Evolutionary conservation across 2,329 filamentous ascomycete species (phyloP).

Genomic region (Cladorrhinum sp.): DNA sequence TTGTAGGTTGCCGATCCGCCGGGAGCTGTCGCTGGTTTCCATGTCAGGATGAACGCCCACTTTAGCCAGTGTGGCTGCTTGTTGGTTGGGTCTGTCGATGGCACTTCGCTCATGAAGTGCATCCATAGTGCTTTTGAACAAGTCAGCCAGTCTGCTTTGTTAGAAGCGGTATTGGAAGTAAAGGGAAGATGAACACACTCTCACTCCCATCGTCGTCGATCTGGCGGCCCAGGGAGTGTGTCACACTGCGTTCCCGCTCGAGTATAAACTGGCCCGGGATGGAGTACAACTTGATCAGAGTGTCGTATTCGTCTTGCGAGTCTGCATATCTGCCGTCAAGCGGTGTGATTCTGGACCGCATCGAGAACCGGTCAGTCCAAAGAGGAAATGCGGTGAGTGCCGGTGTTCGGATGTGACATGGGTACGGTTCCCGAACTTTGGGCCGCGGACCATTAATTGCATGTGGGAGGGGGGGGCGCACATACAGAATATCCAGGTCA

Average conservation of each 20-base stretch:
- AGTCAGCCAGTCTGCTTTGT: not conserved
- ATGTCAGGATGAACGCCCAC: slow-evolving; percentile 2
- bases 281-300: not conserved
- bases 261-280: slow-evolving; percentile 9
- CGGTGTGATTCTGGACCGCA: not conserved
- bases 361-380: not conserved
- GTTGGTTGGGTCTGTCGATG: not conserved
- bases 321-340: not conserved
- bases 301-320: not conserved
- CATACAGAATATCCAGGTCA: slow-evolving; percentile 4
- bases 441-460: too few relatives aligned
- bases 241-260: slow-evolving; percentile 8
- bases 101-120: slow-evolving; percentile 11
- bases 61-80: slow-evolving; percentile 2
- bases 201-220: not conserved
- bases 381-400: not conserved
- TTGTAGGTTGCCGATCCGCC: not conserved
- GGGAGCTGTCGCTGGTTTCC: not conserved
- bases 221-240: slow-evolving; percentile 5
- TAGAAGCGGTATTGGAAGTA: not conserved
- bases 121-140: slow-evolving; percentile 9
- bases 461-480: not conserved
- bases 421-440: too few relatives aligned
- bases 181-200: not conserved
- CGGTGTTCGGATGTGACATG: too few relatives aligned